Conservation (phyloP, 345 rosid species). For the Anastatica hierochuntica region DNA sequence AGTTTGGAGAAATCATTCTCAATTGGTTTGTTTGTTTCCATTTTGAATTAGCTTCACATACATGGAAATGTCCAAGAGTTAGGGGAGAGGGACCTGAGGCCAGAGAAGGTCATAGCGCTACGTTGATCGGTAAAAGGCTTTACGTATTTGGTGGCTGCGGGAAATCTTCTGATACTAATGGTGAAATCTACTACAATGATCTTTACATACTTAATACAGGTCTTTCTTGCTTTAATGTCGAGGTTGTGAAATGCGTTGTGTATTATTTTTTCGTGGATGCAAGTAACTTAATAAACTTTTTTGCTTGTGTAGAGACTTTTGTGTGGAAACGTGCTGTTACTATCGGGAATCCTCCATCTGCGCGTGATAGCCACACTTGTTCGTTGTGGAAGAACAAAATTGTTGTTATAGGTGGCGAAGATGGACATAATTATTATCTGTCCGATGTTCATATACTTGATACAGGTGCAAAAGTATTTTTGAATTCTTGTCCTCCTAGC, state of each 20-base stretch:
- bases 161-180: conserved; percentile 47
- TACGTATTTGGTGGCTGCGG: conserved; percentile 96
- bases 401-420: conserved; percentile 94
- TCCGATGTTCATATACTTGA: conserved; percentile 92
- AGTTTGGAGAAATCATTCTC: conserved; percentile 2
- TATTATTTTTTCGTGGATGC: no score
- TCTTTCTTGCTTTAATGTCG: no score
- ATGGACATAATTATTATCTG: conserved; percentile 68
- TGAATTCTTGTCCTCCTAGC: neutral
- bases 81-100: conserved; percentile 93
- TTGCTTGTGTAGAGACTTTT: conserved; percentile 48
- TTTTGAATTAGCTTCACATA: conserved; percentile 58
- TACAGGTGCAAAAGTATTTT: conserved; percentile 42
- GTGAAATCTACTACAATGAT: conserved; percentile 80
- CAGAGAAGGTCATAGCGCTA: conserved; percentile 92
- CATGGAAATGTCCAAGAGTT: conserved; percentile 79
- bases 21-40: conserved; percentile 5
- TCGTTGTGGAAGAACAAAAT: conserved; percentile 83
- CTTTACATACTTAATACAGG: conserved; percentile 87
- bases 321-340: conserved; percentile 70
- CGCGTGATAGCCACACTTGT: conserved; percentile 91
- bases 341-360: conserved; percentile 74
- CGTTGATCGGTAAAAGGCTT: conserved; percentile 79
- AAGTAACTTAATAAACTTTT: no score
- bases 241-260: no score